Evolutionary conservation across 768 basidiomycete genomes (phyloP), one percentile per base, ranked within the genome.

Genomic region (Termitomyces sp.): DNA sequence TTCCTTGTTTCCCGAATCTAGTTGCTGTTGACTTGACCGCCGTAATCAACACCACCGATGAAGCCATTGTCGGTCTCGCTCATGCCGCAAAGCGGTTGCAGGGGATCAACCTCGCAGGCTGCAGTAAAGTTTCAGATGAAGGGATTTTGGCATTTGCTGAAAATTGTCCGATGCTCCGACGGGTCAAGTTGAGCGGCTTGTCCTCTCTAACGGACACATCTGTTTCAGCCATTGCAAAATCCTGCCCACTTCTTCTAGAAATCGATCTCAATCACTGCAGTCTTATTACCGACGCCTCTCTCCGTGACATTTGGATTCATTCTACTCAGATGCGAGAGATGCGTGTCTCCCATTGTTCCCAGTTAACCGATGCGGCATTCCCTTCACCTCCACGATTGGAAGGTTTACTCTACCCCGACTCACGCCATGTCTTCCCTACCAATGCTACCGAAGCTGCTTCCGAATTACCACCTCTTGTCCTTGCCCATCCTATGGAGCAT

Each of bases 211-310:
- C 94, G 0, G 92, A 96, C 65, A 70, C 70, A 25, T 79, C 94
- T 27, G 78, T 99, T 63, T 82, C 86, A 34, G 80, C 85, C 32
- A 79, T 99, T 50, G 89, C 90, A 34, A 81, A 81, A 59, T 80
- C 79, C 5, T 96, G 94, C 67, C 89, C 92, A 1, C 79, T 94
- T 50, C 82, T 99, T 25, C 82, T 99, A 56, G 97, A 99, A 71
- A 85, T 98, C 63, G 97, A 99, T 73, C 85, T 99, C 65, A 88
- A 92, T 66, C 81, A 85, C 60, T 95, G 95, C 75, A 80, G 82
- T 58, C 77, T 77, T 54, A 81, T 98, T 66, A 89, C 92, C 17
- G 87, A 97, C 66, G 68, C 77, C 14, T 80, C 90, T 31, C 77
- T 95, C 56, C 87, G 92, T 53, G 87, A 92, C 61, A 81, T 98